Base-by-base conservation (phyloP, 208 protist genomes). In the Trypanosomatidae sp. region DNA sequence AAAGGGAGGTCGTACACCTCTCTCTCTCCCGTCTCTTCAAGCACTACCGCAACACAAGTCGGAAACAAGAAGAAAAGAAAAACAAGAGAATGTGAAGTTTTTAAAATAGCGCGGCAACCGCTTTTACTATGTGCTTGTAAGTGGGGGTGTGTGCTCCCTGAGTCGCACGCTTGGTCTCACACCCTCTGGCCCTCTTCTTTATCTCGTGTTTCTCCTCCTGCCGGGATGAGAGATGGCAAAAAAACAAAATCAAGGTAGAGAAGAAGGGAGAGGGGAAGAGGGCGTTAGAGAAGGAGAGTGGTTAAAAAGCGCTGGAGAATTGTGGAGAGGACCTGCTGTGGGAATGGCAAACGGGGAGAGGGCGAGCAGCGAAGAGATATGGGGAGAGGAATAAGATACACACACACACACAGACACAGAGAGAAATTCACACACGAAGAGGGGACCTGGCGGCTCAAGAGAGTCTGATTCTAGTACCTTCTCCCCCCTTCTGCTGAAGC, bases 331-430 rank as follows among this genome's bases (percentile, higher is more conserved):
- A 10, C 15, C 36, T 44, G 60, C n/a, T 47, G 60, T 25, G 30
- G 6, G 22, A 44, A 43, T 25, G 36, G 56, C 33, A 33, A 12
- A 44, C 28, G 17, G 39, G 39, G 22, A 64, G 17, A 46, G 36
- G 17, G 46, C 12, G 17, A 64, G 59, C 30, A n/a, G 33, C 28
- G 33, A 43, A 39, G 13, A 25, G 30, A 46, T 15, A 56, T 28
- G 25, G 17, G 22, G 39, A 65, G 55, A 10, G 55, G 59, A 69
- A 69, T 49, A 50, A 69, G 4, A 60, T 30, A 68, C 28, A 74
- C 67, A 71, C 67, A 28, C 67, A 71, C 67, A 71, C 43, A 71
- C 64, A 72, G 0, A n/a, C 46, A 71, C 43, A 60, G 3, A 59
- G 3, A 19, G 10, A 36, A 17, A 2, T 28, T 3, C 56, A 60